Conservation (phyloP, 768 basidiomycete genomes). For the Melanogaster broomeanus region DNA sequence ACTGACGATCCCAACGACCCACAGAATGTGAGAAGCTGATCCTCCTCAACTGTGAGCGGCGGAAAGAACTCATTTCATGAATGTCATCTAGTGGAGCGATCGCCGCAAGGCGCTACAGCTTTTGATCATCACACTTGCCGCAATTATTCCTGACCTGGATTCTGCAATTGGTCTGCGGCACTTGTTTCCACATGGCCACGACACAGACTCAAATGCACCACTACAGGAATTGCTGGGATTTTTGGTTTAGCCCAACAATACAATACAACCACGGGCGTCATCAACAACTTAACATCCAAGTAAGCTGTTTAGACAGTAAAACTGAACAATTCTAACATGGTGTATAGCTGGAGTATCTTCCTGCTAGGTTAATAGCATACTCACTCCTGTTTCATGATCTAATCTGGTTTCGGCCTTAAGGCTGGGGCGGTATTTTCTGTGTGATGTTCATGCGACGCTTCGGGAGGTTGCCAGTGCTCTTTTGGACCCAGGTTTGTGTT, state of each 20-base stretch:
- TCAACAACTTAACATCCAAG: conserved; percentile 54
- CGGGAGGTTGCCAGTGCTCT: conserved; percentile 31
- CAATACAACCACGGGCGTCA: conserved; percentile 45
- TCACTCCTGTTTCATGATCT: neutral
- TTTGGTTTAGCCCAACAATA: conserved; percentile 48
- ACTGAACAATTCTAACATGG: conserved; percentile 3
- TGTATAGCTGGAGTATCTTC: conserved; percentile 47
- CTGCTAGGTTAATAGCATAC: conserved; percentile 34
- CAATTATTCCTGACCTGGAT: conserved; percentile 56
- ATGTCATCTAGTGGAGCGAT: conserved; percentile 43
- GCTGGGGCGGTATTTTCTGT: conserved; percentile 32
- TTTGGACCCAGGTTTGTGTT: conserved; percentile 26
- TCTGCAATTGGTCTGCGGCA: conserved; percentile 47
- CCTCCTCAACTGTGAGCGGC: neutral
- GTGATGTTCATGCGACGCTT: conserved; percentile 32
- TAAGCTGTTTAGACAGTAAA: conserved; percentile 5
- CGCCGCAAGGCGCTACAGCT: conserved; percentile 47
- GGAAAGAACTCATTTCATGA: neutral
- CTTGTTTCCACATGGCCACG: neutral
- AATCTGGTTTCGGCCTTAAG: conserved; percentile 5
- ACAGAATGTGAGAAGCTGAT: conserved; percentile 44
- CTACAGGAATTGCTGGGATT: conserved; percentile 48
- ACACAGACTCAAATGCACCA: neutral
- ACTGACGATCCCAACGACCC: conserved; percentile 51
- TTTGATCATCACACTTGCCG: conserved; percentile 49